These are phyloP conservation scores for Vigna hirtella DNA, from an alignment of 306 rosid species.

Conservation along the genomic window DNA sequence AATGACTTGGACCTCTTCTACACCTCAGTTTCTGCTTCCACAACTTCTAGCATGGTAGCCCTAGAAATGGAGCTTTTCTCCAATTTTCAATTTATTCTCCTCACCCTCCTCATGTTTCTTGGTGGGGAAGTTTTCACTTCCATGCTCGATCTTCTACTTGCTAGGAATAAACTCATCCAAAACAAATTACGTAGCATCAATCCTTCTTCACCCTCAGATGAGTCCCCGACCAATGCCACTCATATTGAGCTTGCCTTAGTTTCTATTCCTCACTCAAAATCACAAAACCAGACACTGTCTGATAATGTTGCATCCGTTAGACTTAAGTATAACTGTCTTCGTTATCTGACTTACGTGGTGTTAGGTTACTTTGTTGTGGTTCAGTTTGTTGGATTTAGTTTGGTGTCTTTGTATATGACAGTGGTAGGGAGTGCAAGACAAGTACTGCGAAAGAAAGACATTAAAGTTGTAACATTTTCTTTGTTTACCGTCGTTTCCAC, in stretches of 20 bases:
- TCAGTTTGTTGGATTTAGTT: slow-evolving; percentile 47
- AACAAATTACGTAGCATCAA: neutral
- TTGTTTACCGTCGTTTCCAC: slow-evolving; percentile 64
- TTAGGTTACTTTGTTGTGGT: slow-evolving; percentile 40
- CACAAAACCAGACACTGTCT: neutral
- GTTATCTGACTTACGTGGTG: slow-evolving; percentile 41
- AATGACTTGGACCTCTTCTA: slow-evolving; percentile 57
- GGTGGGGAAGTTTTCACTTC: slow-evolving; percentile 83
- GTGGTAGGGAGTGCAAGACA: slow-evolving; percentile 45
- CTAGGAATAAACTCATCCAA: slow-evolving; percentile 3
- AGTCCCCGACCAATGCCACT: neutral
- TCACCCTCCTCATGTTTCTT: slow-evolving; percentile 58
- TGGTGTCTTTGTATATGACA: slow-evolving; percentile 39
- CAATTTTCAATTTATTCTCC: slow-evolving; percentile 45
- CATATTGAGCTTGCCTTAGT: slow-evolving; percentile 47
- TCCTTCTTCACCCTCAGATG: neutral
- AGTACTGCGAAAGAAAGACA: slow-evolving; percentile 48
- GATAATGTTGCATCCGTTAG: neutral
- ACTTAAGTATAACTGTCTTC: slow-evolving; percentile 38
- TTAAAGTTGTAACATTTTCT: slow-evolving; percentile 58
- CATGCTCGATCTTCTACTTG: slow-evolving; percentile 50
- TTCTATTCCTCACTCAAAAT: slow-evolving; percentile 1
- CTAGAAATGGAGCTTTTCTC: slow-evolving; percentile 69
- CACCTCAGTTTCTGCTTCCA: slow-evolving; percentile 79
- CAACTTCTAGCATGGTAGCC: slow-evolving; percentile 75